These are phyloP conservation scores for Boletus semigastroideus DNA, from an alignment of 1,284 basidiomycete species.

Conservation along the genomic window DNA sequence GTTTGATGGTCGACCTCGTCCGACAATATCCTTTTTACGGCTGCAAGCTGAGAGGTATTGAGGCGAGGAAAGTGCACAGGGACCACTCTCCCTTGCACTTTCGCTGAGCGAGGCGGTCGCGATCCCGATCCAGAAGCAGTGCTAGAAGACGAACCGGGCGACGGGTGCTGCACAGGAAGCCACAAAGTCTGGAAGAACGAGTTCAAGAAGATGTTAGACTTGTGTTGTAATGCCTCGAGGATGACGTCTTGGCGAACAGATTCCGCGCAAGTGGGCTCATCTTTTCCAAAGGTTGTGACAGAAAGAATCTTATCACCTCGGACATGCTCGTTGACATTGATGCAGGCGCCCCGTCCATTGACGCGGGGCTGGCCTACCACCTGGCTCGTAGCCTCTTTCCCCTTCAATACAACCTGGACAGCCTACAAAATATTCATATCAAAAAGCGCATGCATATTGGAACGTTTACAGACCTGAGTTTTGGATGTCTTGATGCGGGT, in stretches of 20 bases:
- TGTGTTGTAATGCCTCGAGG: slow-evolving; percentile 38
- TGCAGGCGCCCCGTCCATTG: slow-evolving; percentile 24
- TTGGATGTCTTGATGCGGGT: slow-evolving; percentile 35
- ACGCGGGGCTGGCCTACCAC: slow-evolving; percentile 18
- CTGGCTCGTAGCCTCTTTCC: not conserved
- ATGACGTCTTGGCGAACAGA: slow-evolving; percentile 35
- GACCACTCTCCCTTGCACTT: not conserved
- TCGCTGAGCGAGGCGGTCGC: slow-evolving; percentile 10
- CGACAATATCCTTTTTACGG: slow-evolving; percentile 39
- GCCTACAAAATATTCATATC: slow-evolving; percentile 10
- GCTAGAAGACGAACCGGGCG: no score
- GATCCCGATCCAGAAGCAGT: no score
- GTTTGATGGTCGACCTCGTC: slow-evolving; percentile 40
- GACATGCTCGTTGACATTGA: slow-evolving; percentile 25
- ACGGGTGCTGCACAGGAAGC: slow-evolving; percentile 23
- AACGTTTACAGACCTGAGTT: slow-evolving; percentile 34
- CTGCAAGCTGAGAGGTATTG: slow-evolving; percentile 41
- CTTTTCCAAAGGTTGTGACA: slow-evolving; percentile 45
- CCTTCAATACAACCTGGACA: slow-evolving; percentile 18
- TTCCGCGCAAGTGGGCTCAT: slow-evolving; percentile 44
- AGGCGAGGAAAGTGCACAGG: slow-evolving; percentile 17
- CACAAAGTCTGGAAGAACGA: slow-evolving; percentile 49
- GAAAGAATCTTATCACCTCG: slow-evolving; percentile 23
- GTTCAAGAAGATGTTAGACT: slow-evolving; percentile 33
- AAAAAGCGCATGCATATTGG: not conserved